Base-by-base conservation (phyloP, 2,329 filamentous ascomycete genomes). In the Phialocephala subalpina region DNA sequence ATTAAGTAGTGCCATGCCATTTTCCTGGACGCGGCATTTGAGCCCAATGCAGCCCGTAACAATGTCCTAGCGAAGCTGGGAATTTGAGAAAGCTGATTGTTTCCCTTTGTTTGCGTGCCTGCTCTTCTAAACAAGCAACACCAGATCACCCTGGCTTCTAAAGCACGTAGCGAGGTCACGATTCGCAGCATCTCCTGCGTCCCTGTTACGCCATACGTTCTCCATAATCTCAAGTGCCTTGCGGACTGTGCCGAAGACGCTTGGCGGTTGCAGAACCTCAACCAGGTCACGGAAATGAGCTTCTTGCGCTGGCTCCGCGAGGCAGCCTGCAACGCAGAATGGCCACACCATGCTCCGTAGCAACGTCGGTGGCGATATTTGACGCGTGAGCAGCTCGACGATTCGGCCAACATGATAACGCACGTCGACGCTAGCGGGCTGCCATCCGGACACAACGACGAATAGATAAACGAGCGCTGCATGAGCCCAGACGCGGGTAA, bases 181-280 rank as follows among this genome's bases (percentile, higher is more conserved):
- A 49, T n/a, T 72, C 6, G 65, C 57, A 58, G 57, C 16, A 64
- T 66, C 56, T 38, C 60, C 57, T 62, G 25, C 38, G 12, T 62
- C 62, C 52, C 66, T 71, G 33, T 64, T 66, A 11, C 57, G 38
- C 72, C 71, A 73, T 33, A 70, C 67, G 60, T 66, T 68, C 33
- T 72, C 70, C 67, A 73, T 73, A 29, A 74, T 74, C 59, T 72
- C 70, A 47, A 72, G 66, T 62, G 68, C 68, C 35, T 70, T 70
- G 11, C 62, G 67, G 40, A 65, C 62, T 16, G 72, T 69, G 42
- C 69, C 68, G 33, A 81, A 83, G 72, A 82, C 55, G 16, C 64
- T 65, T 36, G 64, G 63, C 6, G 71, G 69, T 52, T 65, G 61
- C 52, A 73, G 62, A 12, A 47, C 63, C 38, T 69, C 62, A 5